phyloP scores from a whole-genome alignment of 441 rosid genomes.

The Euphorbia schlechtendalii region DNA sequence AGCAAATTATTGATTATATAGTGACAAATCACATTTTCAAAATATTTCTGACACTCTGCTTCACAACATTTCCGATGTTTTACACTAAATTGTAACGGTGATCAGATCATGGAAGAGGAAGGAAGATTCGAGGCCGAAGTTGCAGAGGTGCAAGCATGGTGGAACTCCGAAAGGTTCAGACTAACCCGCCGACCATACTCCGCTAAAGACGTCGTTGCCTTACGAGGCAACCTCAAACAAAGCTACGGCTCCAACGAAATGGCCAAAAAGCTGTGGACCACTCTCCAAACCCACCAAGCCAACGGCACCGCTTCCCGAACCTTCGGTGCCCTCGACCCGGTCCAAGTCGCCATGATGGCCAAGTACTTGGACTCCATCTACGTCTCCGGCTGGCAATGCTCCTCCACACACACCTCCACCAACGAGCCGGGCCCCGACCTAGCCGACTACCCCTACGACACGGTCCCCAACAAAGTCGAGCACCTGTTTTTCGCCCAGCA shows the following conservation, averaged over 20 bases:
- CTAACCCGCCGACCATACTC: constrained; percentile 67
- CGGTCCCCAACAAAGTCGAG: constrained; percentile 90
- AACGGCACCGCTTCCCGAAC: constrained; percentile 86
- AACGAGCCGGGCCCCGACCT: constrained; percentile 95
- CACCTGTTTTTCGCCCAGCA: constrained; percentile 87
- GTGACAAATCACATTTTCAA: too few species aligned
- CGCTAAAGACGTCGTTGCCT: constrained; percentile 76
- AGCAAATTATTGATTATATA: too few species aligned
- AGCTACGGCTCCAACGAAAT: constrained; percentile 75
- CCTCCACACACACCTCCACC: constrained; percentile 81
- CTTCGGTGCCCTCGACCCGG: constrained; percentile 86
- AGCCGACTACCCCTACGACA: constrained; percentile 88
- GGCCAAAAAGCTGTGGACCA: constrained; percentile 85
- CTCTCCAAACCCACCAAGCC: constrained; percentile 81
- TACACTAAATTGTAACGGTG: background rate
- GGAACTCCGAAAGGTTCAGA: too few species aligned
- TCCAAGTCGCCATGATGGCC: constrained; percentile 94
- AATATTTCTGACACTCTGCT: too few species aligned
- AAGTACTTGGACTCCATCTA: constrained; percentile 77
- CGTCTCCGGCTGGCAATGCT: constrained; percentile 97
- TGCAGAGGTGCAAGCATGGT: constrained; percentile 41
- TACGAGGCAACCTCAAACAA: constrained; percentile 74
- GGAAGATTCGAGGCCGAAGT: constrained; percentile 81
- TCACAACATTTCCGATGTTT: too few species aligned
- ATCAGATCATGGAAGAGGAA: constrained; percentile 75